Conservation (phyloP, 768 basidiomycete genomes). For the Kwoniella pini region DNA sequence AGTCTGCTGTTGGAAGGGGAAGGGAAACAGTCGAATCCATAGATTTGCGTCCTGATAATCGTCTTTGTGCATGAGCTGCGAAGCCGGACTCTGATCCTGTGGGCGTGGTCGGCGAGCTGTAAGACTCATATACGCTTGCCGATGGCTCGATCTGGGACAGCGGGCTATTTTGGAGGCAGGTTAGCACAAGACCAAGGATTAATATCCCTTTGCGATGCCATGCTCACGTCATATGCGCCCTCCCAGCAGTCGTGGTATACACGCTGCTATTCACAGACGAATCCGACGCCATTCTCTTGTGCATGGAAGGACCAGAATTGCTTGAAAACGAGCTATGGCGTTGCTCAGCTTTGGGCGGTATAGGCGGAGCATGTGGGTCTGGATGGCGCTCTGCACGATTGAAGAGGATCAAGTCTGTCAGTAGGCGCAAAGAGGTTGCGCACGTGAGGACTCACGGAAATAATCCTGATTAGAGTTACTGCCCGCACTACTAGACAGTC, state of each 20-base stretch:
- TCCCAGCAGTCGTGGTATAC: constrained; percentile 40
- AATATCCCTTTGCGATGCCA: not conserved
- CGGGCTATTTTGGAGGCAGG: constrained; percentile 20
- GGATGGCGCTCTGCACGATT: not conserved
- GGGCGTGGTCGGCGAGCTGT: constrained; percentile 40
- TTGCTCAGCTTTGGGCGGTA: constrained; percentile 20
- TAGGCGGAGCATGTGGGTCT: constrained; percentile 1
- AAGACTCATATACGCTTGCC: constrained; percentile 22
- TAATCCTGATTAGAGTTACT: constrained; percentile 8
- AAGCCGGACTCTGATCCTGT: constrained; percentile 40
- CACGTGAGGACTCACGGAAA: constrained; percentile 11
- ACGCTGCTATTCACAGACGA: constrained; percentile 45
- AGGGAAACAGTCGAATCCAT: constrained; percentile 48
- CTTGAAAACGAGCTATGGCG: constrained; percentile 12
- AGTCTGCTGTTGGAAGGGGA: constrained; percentile 22
- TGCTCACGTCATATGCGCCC: constrained; percentile 23
- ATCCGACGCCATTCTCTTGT: constrained; percentile 48
- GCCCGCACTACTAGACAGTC: not conserved
- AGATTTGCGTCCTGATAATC: constrained; percentile 43
- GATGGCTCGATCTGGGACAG: constrained; percentile 43
- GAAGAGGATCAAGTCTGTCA: not conserved
- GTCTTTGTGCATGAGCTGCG: constrained; percentile 24
- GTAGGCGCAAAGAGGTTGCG: too few species aligned
- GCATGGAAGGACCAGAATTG: constrained; percentile 23
- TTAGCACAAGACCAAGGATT: not conserved